These are phyloP conservation scores for Malassezia japonica DNA, from an alignment of 1,284 basidiomycete genomes.

Conservation along the genomic window DNA sequence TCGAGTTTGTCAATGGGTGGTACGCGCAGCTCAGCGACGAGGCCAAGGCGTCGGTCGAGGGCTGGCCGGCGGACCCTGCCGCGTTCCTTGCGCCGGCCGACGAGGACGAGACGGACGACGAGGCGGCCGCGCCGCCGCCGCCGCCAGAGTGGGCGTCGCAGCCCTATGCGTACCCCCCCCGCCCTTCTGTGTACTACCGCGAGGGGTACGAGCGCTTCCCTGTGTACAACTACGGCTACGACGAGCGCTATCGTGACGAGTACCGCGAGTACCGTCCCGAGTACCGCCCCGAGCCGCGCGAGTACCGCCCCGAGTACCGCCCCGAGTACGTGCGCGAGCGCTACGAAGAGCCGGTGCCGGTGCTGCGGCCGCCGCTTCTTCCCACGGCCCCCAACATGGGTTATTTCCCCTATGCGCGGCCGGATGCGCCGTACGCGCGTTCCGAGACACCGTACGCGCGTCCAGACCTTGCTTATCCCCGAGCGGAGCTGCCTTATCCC, in stretches of 20 bases:
- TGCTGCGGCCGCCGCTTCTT: not conserved
- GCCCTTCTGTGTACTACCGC: conserved; percentile 8
- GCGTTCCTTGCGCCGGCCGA: not conserved
- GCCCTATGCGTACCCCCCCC: not conserved
- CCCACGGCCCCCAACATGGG: not conserved
- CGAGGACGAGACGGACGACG: conserved; percentile 17
- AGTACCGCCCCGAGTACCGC: not conserved
- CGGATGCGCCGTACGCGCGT: too few species aligned
- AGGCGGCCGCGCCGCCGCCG: not conserved
- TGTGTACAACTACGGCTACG: not conserved
- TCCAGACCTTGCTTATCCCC: too few species aligned
- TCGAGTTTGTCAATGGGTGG: conserved; percentile 10
- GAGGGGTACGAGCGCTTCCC: conserved; percentile 4
- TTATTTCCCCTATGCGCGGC: not conserved
- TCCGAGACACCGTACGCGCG: too few species aligned
- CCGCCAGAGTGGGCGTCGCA: not conserved
- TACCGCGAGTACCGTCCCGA: not conserved
- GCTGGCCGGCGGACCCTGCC: conserved; percentile 11
- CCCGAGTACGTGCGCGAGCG: not conserved
- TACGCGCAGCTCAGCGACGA: conserved; percentile 9
- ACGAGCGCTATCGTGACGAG: not conserved
- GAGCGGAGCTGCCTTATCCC: too few species aligned
- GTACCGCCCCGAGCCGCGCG: not conserved
- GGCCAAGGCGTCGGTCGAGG: conserved; percentile 5
- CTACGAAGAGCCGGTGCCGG: not conserved